Evolutionary conservation across 2,329 filamentous ascomycete species (phyloP), one percentile per base, ranked within the genome.

Genomic region (Fusarium incarnatum): DNA sequence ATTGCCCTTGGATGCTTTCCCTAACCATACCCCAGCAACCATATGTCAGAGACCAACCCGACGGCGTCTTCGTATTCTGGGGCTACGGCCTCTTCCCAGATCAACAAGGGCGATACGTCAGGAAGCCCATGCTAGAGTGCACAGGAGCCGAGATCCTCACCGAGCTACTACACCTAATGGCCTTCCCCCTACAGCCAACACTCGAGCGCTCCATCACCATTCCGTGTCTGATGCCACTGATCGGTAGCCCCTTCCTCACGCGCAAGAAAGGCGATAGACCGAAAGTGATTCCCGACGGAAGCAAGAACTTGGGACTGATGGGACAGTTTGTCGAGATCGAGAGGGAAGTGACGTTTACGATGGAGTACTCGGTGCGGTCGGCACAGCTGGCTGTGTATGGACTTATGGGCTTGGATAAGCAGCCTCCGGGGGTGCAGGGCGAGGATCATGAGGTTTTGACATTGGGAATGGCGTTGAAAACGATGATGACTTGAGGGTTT

Each of bases 261-360:
- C 57, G 73, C 0, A 74, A 72, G 41, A 75, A 68, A n/a, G 73
- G 73, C 18, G 73, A 75, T 18, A 52, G 73, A 10, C 73, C 73
- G 15, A 56, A 75, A 0, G 73, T 75, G 1, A 64, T 75, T 11
- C 73, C 73, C 1, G 54, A 67, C 2, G 73, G 73, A 3, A 73
- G 73, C 54, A 74, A 60, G 49, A 75, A 75, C 27, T 50, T 75
- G 7, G 73, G 73, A 0, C 23, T 75, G n/a, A 75, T 75, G 72
- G 73, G 73, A 2, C 73, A 75, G 37, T 75, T 75, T 52, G 73
- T 75, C 10, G 73, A 75, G 67, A 46, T 75, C n/a, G 73, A 75
- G 48, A 49, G 73, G 0, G 73, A 75, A 40, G 72, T 75, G 37
- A 75, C 73, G 5, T 75, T 75, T n/a, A 75, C 73, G 22, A 75